phyloP scores from a whole-genome alignment of 768 basidiomycete genomes.

The Rhodotorula toruloides region DNA sequence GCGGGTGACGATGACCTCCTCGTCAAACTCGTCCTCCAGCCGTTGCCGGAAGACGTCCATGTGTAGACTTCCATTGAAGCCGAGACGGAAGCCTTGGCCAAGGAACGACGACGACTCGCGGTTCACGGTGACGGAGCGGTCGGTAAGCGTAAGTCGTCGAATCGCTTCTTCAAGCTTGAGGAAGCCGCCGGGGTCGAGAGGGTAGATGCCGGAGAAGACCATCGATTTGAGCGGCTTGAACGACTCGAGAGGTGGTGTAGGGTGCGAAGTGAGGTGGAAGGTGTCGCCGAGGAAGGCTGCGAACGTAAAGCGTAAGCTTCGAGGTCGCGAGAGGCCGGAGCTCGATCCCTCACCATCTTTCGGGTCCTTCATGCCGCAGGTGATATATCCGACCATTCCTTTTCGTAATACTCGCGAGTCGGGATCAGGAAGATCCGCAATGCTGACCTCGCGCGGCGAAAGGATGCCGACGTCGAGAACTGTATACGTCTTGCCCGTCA shows the following conservation, averaged over 20 bases:
- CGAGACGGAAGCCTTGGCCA: slow-evolving; percentile 89
- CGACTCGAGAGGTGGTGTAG: slow-evolving; percentile 76
- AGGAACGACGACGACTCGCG: slow-evolving; percentile 89
- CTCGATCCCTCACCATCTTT: slow-evolving; percentile 63
- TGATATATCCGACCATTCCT: slow-evolving; percentile 40
- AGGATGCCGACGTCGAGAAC: slow-evolving; percentile 81
- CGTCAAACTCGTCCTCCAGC: slow-evolving; percentile 92
- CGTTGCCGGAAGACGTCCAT: slow-evolving; percentile 96
- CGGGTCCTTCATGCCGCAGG: slow-evolving; percentile 95
- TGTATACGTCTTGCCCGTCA: slow-evolving; percentile 82
- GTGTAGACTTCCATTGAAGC: slow-evolving; percentile 90
- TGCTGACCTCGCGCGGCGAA: slow-evolving; percentile 81
- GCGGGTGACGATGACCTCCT: slow-evolving; percentile 84
- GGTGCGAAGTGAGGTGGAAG: slow-evolving; percentile 65
- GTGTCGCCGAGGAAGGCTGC: slow-evolving; percentile 93
- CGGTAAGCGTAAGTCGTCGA: slow-evolving; percentile 74
- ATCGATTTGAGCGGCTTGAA: slow-evolving; percentile 91
- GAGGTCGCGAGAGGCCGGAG: not conserved
- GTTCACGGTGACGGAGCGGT: slow-evolving; percentile 82
- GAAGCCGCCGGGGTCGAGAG: slow-evolving; percentile 84
- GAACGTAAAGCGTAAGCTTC: not conserved
- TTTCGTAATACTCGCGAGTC: slow-evolving; percentile 10
- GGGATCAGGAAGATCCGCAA: slow-evolving; percentile 44
- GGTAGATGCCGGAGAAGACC: slow-evolving; percentile 78
- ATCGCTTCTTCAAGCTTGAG: slow-evolving; percentile 93